These are phyloP conservation scores for Xylariomycetidae sp. DNA, from an alignment of 2,329 filamentous ascomycete genomes.

Conservation along the genomic window DNA sequence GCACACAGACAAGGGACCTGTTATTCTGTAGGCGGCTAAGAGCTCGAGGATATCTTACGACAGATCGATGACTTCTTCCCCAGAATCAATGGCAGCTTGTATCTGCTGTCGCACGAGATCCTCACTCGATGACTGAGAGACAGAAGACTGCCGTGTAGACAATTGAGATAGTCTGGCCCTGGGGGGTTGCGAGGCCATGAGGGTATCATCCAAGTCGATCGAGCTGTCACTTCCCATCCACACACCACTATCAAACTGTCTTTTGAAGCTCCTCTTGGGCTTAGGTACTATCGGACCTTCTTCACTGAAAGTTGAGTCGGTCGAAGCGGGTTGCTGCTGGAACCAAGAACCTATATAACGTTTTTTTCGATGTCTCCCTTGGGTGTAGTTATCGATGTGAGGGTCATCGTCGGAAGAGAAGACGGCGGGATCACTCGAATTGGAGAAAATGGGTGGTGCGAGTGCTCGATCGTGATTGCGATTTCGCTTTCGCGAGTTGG, in stretches of 20 bases:
- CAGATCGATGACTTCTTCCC: conserved; percentile 56
- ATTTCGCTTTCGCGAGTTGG: conserved; percentile 36
- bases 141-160: too few species aligned
- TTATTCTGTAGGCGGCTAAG: background rate
- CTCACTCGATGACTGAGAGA: too few species aligned
- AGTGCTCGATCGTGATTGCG: conserved; percentile 27
- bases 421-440: conserved; percentile 66
- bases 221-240: conserved; percentile 60
- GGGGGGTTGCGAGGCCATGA: conserved; percentile 28
- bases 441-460: conserved; percentile 38
- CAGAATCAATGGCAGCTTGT: conserved; percentile 50
- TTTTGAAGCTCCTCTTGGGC: conserved; percentile 48
- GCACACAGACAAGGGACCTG: background rate
- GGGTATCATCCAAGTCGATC: conserved; percentile 41
- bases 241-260: conserved; percentile 64
- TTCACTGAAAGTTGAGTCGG: conserved; percentile 44
- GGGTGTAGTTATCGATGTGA: conserved; percentile 59
- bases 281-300: conserved; percentile 29
- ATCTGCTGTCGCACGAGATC: conserved; percentile 41
- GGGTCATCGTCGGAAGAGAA: conserved; percentile 72
- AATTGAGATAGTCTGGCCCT: conserved; percentile 34
- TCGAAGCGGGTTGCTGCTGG: conserved; percentile 50
- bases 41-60: conserved; percentile 48
- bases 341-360: conserved; percentile 66
- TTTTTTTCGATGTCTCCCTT: conserved; percentile 53